A percentile compares a stretch with the other conserved stretches of the same genome.
Conservation (phyloP, 2,329 filamentous ascomycete species). For the Ascochyta pisi region DNA sequence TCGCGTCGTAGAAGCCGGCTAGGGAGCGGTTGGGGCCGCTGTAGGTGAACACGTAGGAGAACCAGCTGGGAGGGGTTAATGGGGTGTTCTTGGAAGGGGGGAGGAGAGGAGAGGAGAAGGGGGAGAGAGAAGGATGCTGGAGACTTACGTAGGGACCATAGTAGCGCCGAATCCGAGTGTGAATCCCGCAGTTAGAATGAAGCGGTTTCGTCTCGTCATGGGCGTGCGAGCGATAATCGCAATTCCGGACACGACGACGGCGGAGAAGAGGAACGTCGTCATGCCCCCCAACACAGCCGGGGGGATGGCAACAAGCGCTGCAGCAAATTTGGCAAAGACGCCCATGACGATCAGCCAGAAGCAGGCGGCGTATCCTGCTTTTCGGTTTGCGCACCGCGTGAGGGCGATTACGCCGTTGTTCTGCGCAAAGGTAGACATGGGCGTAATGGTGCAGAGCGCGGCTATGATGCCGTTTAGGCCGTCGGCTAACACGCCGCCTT, state of each 20-base stretch:
- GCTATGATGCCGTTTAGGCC: conserved; percentile 78
- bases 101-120: neutral
- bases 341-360: conserved; percentile 82
- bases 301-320: conserved; percentile 78
- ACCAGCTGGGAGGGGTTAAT: conserved; percentile 64
- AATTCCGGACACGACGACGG: conserved; percentile 79
- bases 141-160: conserved; percentile 52
- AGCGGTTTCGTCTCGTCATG: conserved; percentile 81
- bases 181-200: conserved; percentile 78
- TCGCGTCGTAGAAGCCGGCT: conserved; percentile 75
- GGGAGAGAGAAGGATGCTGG: conserved; percentile 4
- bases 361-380: conserved; percentile 79
- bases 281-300: conserved; percentile 57
- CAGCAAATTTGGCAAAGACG: conserved; percentile 82
- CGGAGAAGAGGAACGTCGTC: conserved; percentile 79
- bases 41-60: conserved; percentile 75
- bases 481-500: conserved; percentile 80
- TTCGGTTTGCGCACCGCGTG: conserved; percentile 80
- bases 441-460: conserved; percentile 78
- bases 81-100: no score
- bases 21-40: conserved; percentile 70
- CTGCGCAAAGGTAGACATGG: conserved; percentile 81
- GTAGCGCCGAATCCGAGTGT: conserved; percentile 70
- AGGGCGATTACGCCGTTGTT: conserved; percentile 87
- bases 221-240: conserved; percentile 74